Evolutionary conservation across 139 green algal species (phyloP).

Genomic region (Auxenochlorella pyrenoidosa): DNA sequence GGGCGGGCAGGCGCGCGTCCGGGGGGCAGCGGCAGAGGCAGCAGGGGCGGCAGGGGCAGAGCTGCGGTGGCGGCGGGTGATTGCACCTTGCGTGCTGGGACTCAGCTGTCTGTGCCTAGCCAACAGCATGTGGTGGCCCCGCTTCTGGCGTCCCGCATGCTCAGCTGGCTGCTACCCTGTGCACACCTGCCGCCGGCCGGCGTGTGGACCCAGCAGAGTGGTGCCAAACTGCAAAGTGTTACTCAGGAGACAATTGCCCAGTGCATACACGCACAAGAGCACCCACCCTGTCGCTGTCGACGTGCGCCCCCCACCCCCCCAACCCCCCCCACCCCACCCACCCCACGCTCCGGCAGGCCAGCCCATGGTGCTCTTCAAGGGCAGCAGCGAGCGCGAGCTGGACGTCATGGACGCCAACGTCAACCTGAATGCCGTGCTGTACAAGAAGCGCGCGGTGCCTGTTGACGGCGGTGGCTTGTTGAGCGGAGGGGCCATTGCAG

Average conservation of each 20-base stretch:
- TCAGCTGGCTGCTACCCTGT: too few relatives aligned
- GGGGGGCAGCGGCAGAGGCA: not conserved
- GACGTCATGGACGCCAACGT: constrained; percentile 3
- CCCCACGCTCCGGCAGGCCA: not conserved
- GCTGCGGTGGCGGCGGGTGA: not conserved
- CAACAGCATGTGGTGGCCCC: too few relatives aligned
- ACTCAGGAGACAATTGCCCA: too few relatives aligned
- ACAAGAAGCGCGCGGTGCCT: not conserved
- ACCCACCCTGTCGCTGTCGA: too few relatives aligned
- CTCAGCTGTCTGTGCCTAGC: too few relatives aligned
- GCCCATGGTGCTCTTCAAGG: constrained; percentile 28
- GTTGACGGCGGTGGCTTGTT: not conserved
- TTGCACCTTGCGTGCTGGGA: too few relatives aligned
- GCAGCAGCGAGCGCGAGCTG: not conserved
- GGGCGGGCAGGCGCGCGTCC: not conserved
- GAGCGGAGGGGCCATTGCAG: not conserved
- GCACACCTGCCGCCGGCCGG: too few relatives aligned
- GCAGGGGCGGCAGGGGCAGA: not conserved
- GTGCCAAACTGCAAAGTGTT: too few relatives aligned
- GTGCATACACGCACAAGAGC: too few relatives aligned
- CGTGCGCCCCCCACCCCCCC: not conserved
- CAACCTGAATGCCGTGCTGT: constrained; percentile 35
- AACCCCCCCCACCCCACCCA: not conserved
- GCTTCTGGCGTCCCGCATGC: too few relatives aligned
- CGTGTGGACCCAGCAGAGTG: too few relatives aligned